Evolutionary conservation across 2,329 filamentous ascomycete genomes (phyloP).

Genomic region (Neonectria coccinea): DNA sequence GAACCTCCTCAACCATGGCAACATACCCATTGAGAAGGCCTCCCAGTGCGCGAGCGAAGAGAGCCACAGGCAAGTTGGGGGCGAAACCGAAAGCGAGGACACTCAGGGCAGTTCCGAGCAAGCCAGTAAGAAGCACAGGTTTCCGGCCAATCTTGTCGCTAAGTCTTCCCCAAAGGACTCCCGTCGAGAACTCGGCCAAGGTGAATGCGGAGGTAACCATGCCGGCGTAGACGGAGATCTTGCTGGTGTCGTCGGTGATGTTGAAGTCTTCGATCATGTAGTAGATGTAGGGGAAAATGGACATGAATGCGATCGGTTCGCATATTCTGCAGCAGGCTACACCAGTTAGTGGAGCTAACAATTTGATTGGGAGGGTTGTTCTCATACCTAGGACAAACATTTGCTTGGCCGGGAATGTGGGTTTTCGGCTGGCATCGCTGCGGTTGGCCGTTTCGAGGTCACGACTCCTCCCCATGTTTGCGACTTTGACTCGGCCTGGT

Average conservation of each 20-base stretch:
- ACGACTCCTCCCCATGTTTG: slow-evolving; percentile 48
- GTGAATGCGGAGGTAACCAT: slow-evolving; percentile 98
- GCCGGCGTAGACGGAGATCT: slow-evolving; percentile 92
- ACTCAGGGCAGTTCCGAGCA: slow-evolving; percentile 90
- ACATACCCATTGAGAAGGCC: slow-evolving; percentile 91
- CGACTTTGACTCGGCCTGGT: slow-evolving; percentile 14
- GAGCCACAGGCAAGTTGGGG: slow-evolving; percentile 81
- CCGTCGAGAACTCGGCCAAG: slow-evolving; percentile 92
- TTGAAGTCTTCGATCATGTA: slow-evolving; percentile 96
- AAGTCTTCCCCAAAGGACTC: slow-evolving; percentile 91
- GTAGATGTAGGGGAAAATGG: slow-evolving; percentile 98
- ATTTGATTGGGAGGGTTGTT: background rate
- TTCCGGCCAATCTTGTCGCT: slow-evolving; percentile 95
- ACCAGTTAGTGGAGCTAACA: slow-evolving; percentile 28
- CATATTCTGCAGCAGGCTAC: slow-evolving; percentile 93
- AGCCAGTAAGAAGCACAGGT: slow-evolving; percentile 88
- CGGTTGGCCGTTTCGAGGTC: slow-evolving; percentile 40
- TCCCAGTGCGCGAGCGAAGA: slow-evolving; percentile 88
- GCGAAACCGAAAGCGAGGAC: slow-evolving; percentile 95
- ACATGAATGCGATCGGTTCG: slow-evolving; percentile 99
- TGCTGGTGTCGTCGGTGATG: slow-evolving; percentile 80
- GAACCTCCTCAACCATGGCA: slow-evolving; percentile 16
- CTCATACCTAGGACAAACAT: slow-evolving; percentile 64
- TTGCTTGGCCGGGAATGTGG: slow-evolving; percentile 57
- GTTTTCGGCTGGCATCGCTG: slow-evolving; percentile 39